Evolutionary conservation across 257 asterid genomes (phyloP), one percentile per base, ranked within the genome.

Genomic region (Ocimum tenuiflorum): DNA sequence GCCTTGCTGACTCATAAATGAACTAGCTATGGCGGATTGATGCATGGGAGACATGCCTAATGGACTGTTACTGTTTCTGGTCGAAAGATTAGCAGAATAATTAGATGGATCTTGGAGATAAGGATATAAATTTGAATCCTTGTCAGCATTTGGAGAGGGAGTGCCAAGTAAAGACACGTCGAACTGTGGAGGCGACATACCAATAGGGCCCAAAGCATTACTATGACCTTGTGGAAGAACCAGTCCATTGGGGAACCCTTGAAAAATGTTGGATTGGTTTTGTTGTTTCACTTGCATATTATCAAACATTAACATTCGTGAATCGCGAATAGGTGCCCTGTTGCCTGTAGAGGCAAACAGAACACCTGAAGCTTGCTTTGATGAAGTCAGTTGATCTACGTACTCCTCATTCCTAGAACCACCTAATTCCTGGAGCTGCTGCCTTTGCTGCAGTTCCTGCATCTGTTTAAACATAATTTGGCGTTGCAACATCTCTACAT

Each of bases 401-500:
- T 72, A 81, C 63, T 72, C 76, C 60, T 79, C 87, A 64, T 75
- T 81, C 60, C 79, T 70, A 22, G 68, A 55, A 54, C 75, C 76
- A 29, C 79, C 78, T 22, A 77, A 48, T 58, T 79, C 89, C 70
- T 82, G 85, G 62, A 85, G 80, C 76, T 85, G 89, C 69, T 78
- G 87, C 68, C 80, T 81, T 24, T 80, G 78, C 80, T 79, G 95
- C 80, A 81, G 72, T 65, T 85, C 95, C 67, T 82, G 92, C 81
- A 88, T 76, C 75, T 83, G 92, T 65, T 85, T 85, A 61, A 71
- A 78, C 83, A 85, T 80, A 33, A 88, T 83, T 56, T 87, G 88
- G 57, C 91, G 82, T 73, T 87, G 88, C 82, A 87, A 78, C 95
- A 85, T 87, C 73, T 71, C 61, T 71, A 42, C 50, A 56, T 72